Conservation (phyloP, 1,284 basidiomycete species). For the Xanthoconium separans region DNA sequence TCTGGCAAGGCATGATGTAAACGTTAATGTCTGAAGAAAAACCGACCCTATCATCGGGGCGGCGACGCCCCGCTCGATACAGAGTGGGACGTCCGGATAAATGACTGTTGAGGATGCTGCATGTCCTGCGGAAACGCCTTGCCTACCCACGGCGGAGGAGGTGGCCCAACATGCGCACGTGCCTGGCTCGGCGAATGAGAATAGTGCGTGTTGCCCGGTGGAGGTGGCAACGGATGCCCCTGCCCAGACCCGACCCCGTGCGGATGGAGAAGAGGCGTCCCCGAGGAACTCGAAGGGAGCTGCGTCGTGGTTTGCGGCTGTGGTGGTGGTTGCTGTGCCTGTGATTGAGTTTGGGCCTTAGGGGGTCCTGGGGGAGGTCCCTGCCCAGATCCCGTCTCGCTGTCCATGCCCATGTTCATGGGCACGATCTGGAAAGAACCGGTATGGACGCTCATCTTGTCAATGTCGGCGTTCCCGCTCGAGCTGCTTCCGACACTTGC, state of each 20-base stretch:
- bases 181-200: constrained; percentile 12
- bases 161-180: constrained; percentile 17
- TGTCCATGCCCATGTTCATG: constrained; percentile 27
- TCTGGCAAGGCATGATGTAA: background rate
- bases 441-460: constrained; percentile 46
- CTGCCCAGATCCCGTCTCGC: constrained; percentile 12
- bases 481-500: constrained; percentile 4
- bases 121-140: constrained; percentile 45
- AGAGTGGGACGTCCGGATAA: constrained; percentile 53
- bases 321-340: constrained; percentile 5
- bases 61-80: constrained; percentile 43
- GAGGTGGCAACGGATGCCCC: constrained; percentile 8
- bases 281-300: constrained; percentile 7
- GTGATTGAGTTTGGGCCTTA: constrained; percentile 12
- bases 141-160: constrained; percentile 49
- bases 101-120: constrained; percentile 51
- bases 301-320: constrained; percentile 16
- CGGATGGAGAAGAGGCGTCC: constrained; percentile 20
- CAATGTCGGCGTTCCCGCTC: constrained; percentile 23
- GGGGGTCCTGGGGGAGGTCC: constrained; percentile 1
- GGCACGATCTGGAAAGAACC: constrained; percentile 50
- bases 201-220: constrained; percentile 13
- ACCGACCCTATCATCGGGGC: constrained; percentile 19
- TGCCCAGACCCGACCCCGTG: constrained; percentile 13
- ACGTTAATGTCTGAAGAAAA: background rate